A percentile compares a stretch with the other conserved stretches of the same genome.
These are phyloP conservation scores for Coemansia asiatica DNA, from an alignment of 192 early-diverging fungal genomes.

Conservation along the genomic window DNA sequence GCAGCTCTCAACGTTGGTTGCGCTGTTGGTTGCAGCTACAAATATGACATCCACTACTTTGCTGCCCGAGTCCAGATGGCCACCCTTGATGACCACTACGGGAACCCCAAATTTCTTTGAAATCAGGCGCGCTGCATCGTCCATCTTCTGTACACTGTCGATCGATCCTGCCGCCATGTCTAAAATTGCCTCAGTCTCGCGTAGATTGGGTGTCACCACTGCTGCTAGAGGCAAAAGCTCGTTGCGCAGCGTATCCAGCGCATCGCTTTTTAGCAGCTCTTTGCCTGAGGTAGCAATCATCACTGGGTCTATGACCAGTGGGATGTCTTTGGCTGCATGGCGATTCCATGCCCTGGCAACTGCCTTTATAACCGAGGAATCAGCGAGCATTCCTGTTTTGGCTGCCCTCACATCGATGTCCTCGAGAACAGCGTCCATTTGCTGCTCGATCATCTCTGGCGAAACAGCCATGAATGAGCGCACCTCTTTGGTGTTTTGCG, in stretches of 20 bases:
- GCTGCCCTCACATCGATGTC: constrained; percentile 76
- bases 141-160: constrained; percentile 62
- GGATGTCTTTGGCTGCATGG: constrained; percentile 22
- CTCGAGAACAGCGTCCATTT: constrained; percentile 66
- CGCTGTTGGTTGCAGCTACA: constrained; percentile 30
- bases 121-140: constrained; percentile 58
- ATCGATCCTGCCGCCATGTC: constrained; percentile 44
- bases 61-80: constrained; percentile 63
- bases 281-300: constrained; percentile 80
- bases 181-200: constrained; percentile 74
- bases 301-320: constrained; percentile 80
- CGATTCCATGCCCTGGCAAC: constrained; percentile 56
- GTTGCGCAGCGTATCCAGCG: constrained; percentile 57
- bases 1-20: constrained; percentile 56
- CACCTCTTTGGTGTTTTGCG: constrained; percentile 85
- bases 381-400: constrained; percentile 81
- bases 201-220: constrained; percentile 81
- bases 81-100: constrained; percentile 77
- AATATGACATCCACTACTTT: constrained; percentile 68
- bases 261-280: constrained; percentile 61
- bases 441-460: constrained; percentile 64
- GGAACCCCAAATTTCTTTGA: constrained; percentile 55
- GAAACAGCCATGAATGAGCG: constrained; percentile 65
- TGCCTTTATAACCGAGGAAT: constrained; percentile 62
- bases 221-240: constrained; percentile 69